These are phyloP conservation scores for Apiospora phragmitis DNA, from an alignment of 2,329 filamentous ascomycete species.

Conservation along the genomic window DNA sequence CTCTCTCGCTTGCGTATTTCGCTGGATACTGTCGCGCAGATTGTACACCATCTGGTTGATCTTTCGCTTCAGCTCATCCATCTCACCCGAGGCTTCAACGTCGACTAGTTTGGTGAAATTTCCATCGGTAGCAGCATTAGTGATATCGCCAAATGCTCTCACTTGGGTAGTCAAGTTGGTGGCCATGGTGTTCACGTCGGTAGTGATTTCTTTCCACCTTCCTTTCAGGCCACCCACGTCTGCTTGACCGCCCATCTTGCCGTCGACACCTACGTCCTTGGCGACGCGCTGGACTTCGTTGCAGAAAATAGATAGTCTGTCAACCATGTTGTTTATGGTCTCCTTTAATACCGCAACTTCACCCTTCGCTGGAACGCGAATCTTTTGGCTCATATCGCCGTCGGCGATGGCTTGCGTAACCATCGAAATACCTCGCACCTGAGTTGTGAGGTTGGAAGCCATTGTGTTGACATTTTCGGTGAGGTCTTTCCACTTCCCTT, in stretches of 20 bases:
- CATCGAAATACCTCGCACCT: slow-evolving; percentile 89
- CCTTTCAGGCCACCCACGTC: slow-evolving; percentile 91
- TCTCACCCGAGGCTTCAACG: slow-evolving; percentile 95
- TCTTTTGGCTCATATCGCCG: slow-evolving; percentile 93
- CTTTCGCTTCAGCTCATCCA: slow-evolving; percentile 98
- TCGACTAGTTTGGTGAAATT: slow-evolving; percentile 97
- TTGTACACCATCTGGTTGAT: slow-evolving; percentile 99
- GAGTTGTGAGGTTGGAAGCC: slow-evolving; percentile 67
- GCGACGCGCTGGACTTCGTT: slow-evolving; percentile 94
- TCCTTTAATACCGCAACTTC: slow-evolving; percentile 93
- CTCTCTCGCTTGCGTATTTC: slow-evolving; percentile 93
- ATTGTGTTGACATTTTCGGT: slow-evolving; percentile 86
- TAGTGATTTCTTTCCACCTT: slow-evolving; percentile 97
- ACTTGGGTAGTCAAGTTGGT: slow-evolving; percentile 86
- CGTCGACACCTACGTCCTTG: slow-evolving; percentile 94
- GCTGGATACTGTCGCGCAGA: slow-evolving; percentile 90
- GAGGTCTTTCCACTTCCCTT: slow-evolving; percentile 97
- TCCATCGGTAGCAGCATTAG: slow-evolving; percentile 94
- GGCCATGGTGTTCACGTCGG: slow-evolving; percentile 93
- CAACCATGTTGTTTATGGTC: slow-evolving; percentile 99
- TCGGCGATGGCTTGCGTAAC: slow-evolving; percentile 95
- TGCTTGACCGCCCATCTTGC: slow-evolving; percentile 97
- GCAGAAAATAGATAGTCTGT: slow-evolving; percentile 90
- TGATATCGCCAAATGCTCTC: slow-evolving; percentile 95
- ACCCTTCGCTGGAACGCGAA: slow-evolving; percentile 91